Evolutionary conservation across 192 early-diverging fungal species (phyloP), one percentile per base, ranked within the genome.

Genomic region (Allomyces arbusculus): DNA sequence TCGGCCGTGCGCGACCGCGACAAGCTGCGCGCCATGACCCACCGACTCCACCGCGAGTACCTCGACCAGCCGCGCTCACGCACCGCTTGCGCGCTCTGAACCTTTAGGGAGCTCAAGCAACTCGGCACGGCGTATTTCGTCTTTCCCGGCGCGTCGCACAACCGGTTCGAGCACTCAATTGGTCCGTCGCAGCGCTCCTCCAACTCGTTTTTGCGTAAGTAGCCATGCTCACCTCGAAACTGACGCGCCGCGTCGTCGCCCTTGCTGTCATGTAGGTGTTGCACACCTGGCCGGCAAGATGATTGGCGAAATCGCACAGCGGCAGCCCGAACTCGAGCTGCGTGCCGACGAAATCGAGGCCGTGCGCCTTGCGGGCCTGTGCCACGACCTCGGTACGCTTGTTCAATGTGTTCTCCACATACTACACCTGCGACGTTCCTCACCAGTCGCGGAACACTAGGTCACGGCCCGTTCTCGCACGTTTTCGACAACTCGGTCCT

Each of bases 381-480:
- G 89, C 67, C 95, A 98, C 73, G 95, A 98, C 73, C 77, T 98
- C 19, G 89, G 83, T 78, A 71, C 63, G 69, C 66, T 20, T 11
- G 14, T 24, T 22, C 40, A 3, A 9, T 45, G 43, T 22, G 0
- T 28, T 23, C 5, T 24, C 22, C 24, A 20, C 62, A 24, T 24
- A 0, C 22, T 24, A 26, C 14, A 63, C 62, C 62, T 24, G 24
- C 22, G 58, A 62, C 67, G 9, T 64, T 2, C 23, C 28, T 55
- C 64, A 44, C 63, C 63, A 22, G 62, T 58, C 63, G 61, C 44
- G 23, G 23, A 62, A 61, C 16, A 24, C 64, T 61, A 83, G 87
- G 94, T n/a, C 94, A 97, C 74, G 94, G 95, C 11, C 92, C 93
- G 1, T 95, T 89, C 73, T 90, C 88, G 69, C 95, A 99, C 70